Conservation (phyloP, 2,329 filamentous ascomycete species). For the Bipolaris cookei region DNA sequence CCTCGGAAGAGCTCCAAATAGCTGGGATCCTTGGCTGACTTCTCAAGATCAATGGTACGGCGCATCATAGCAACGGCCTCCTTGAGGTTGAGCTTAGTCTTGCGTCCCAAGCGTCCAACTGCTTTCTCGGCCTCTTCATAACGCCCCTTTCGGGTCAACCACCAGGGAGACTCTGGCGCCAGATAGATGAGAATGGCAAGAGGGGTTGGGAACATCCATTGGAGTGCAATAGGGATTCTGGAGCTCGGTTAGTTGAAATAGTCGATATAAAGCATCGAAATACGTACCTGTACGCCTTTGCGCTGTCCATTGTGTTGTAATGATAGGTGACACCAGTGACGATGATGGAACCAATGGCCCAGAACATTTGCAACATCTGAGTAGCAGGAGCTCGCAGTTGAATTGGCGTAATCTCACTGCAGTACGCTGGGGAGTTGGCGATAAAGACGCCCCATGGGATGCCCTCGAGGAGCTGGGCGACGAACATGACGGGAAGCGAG, state of each 20-base stretch:
- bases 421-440: conserved; percentile 69
- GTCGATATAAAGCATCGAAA: not conserved
- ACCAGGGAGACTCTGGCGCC: conserved; percentile 62
- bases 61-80: conserved; percentile 66
- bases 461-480: conserved; percentile 65
- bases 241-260: conserved; percentile 14
- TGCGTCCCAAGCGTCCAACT: conserved; percentile 59
- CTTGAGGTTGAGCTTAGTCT: conserved; percentile 46
- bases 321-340: conserved; percentile 63
- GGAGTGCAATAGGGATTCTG: conserved; percentile 44
- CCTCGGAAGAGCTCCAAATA: conserved; percentile 62
- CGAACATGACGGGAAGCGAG: conserved; percentile 56
- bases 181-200: conserved; percentile 54
- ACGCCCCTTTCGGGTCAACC: conserved; percentile 55
- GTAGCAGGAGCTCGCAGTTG: conserved; percentile 64
- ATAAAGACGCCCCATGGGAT: conserved; percentile 72
- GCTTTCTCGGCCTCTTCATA: conserved; percentile 54
- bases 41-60: conserved; percentile 63
- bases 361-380: conserved; percentile 71
- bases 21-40: conserved; percentile 55
- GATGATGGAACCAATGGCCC: conserved; percentile 67
- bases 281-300: conserved; percentile 30
- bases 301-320: conserved; percentile 50
- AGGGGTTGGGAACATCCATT: conserved; percentile 56
- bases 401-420: conserved; percentile 66